Evolutionary conservation across 306 rosid species (phyloP).

Genomic region (Quercus alba): DNA sequence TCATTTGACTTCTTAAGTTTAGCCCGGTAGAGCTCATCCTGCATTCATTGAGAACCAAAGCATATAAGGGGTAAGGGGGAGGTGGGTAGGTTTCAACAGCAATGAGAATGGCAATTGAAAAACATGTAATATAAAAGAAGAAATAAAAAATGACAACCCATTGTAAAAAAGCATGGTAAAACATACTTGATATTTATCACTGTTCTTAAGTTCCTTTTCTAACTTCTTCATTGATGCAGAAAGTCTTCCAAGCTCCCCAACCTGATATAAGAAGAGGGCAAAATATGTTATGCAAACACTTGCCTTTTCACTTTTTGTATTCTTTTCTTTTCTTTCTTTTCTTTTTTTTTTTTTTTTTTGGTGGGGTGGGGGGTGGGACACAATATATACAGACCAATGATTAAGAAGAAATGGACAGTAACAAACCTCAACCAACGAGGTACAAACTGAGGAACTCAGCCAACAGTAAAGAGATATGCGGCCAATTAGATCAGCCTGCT

Average conservation of each 20-base stretch:
- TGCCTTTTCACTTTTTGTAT: too few species aligned
- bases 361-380: not conserved
- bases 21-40: constrained; percentile 76
- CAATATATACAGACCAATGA: not conserved
- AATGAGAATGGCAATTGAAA: not conserved
- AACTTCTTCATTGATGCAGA: constrained; percentile 79
- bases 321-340: too few species aligned
- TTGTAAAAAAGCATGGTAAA: not conserved
- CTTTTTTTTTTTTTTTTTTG: not conserved
- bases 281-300: constrained; percentile 15
- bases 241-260: constrained; percentile 95
- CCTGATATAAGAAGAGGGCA: constrained; percentile 36
- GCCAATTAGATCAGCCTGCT: constrained; percentile 66
- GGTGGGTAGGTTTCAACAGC: not conserved
- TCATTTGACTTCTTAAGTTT: constrained; percentile 74
- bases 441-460: constrained; percentile 80
- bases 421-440: constrained; percentile 83
- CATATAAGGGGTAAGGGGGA: not conserved
- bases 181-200: constrained; percentile 68
- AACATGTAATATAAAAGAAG: not conserved
- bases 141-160: not conserved
- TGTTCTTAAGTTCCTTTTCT: constrained; percentile 70
- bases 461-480: constrained; percentile 91
- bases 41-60: constrained; percentile 18
- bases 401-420: constrained; percentile 16